These are phyloP conservation scores for Suhomyces pyralidae DNA, from an alignment of 805 yeast genomes.

Conservation along the genomic window DNA sequence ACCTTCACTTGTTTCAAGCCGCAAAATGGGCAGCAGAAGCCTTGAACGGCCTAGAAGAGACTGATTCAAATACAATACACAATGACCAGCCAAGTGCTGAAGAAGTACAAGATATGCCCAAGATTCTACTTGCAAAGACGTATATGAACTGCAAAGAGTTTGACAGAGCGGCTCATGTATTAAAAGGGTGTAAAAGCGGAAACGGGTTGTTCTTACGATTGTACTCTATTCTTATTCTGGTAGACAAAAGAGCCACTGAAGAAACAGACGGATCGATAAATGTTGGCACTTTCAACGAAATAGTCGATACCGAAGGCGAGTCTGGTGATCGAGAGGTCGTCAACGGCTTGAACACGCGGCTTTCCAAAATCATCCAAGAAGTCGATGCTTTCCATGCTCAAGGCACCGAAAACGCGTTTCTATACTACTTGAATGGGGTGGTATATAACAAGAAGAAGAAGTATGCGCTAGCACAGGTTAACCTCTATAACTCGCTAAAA, in stretches of 20 bases:
- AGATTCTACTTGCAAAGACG: slow-evolving; percentile 59
- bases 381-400: slow-evolving; percentile 31
- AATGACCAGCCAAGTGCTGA: slow-evolving; percentile 2
- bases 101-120: slow-evolving; percentile 30
- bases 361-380: slow-evolving; percentile 38
- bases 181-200: slow-evolving; percentile 51
- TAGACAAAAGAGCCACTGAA: slow-evolving; percentile 74
- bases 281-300: slow-evolving; percentile 22
- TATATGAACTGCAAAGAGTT: slow-evolving; percentile 84
- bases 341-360: slow-evolving; percentile 23
- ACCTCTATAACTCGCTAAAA: slow-evolving; percentile 58
- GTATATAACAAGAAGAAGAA: slow-evolving; percentile 62
- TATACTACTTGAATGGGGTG: slow-evolving; percentile 71
- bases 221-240: slow-evolving; percentile 68
- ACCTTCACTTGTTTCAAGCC: slow-evolving; percentile 61
- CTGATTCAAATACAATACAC: not conserved
- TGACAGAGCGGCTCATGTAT: slow-evolving; percentile 64
- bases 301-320: slow-evolving; percentile 14
- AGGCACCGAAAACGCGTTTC: slow-evolving; percentile 46
- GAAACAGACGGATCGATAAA: slow-evolving; percentile 66
- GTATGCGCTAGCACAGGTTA: slow-evolving; percentile 55
- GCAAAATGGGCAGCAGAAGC: slow-evolving; percentile 88
- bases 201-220: slow-evolving; percentile 59
- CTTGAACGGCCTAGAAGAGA: slow-evolving; percentile 49
- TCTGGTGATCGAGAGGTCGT: slow-evolving; percentile 10